Base-by-base conservation (phyloP, 2,329 filamentous ascomycete species). In the Byssochlamys sp. region DNA sequence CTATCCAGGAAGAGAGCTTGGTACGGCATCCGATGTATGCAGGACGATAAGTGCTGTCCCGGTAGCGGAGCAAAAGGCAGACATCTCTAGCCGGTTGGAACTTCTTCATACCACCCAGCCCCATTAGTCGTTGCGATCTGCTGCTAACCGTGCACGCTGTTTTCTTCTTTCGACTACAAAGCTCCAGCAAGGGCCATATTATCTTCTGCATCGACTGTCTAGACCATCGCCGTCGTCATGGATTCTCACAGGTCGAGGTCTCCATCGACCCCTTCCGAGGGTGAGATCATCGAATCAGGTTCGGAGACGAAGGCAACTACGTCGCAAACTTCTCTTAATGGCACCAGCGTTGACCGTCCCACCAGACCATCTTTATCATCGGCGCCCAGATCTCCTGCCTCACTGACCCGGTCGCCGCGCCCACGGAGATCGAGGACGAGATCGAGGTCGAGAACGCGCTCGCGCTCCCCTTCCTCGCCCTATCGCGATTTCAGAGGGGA, bases 291-390 rank as follows among this genome's bases (percentile, higher is more conserved):
- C 73, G 89, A 91, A 77, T 83, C 83, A 77, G 81, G 81, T 76
- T 81, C 80, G 80, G 81, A 84, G 77, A 74, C 70, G 75, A 94
- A 94, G 90, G 89, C 90, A 94, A 89, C 88, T 89, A 87, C 76
- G 76, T 80, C 87, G 86, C 84, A 86, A 81, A 80, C 82, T 81
- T 82, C 81, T 75, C 77, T 83, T 81, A 84, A 86, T 83, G 82
- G 85, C 87, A 86, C 79, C 84, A 85, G 82, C 84, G 86, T 95
- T 95, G 89, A 95, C 90, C 88, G 87, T 84, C 85, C 81, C 82
- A 83, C 88, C 88, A 95, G 90, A 91, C 81, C 77, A 77, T 84
- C 81, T 80, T 67, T 67, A 67, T 69, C 74, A 66, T 68, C 71
- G 62, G 69, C 69, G 57, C 63, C 76, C 73, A 82, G 79, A 80